These are phyloP conservation scores for Fusarium succisae DNA, from an alignment of 2,329 filamentous ascomycete species.

Conservation along the genomic window DNA sequence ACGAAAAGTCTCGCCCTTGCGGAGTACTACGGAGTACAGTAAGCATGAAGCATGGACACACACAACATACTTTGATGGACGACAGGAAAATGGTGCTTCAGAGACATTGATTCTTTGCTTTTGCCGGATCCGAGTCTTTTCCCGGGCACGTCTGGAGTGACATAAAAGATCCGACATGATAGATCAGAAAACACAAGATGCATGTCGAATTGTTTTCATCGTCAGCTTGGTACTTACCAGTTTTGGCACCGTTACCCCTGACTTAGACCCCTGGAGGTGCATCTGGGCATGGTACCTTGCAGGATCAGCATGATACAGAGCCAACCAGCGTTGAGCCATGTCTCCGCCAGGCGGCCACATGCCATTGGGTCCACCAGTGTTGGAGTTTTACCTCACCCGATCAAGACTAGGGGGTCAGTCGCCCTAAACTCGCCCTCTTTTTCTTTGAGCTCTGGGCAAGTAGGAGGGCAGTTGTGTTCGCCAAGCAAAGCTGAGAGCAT, in stretches of 20 bases:
- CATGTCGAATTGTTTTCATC: slow-evolving; percentile 14
- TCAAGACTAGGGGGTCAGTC: slow-evolving; percentile 35
- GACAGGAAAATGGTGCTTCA: neutral
- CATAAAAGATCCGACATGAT: slow-evolving; percentile 22
- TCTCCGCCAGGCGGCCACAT: slow-evolving; percentile 35
- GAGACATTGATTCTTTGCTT: neutral
- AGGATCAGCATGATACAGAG: slow-evolving; percentile 35
- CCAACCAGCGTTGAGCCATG: slow-evolving; percentile 30
- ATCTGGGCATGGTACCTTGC: slow-evolving; percentile 36
- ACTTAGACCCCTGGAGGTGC: slow-evolving; percentile 26
- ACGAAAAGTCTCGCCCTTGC: slow-evolving; percentile 17
- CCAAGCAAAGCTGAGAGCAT: neutral
- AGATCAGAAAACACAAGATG: neutral
- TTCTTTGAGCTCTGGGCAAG: neutral
- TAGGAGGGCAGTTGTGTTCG: neutral
- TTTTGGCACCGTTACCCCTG: slow-evolving; percentile 36
- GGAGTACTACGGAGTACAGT: neutral
- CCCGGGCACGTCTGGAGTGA: neutral
- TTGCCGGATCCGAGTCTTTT: slow-evolving; percentile 26
- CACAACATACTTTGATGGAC: neutral
- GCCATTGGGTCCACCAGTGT: slow-evolving; percentile 32
- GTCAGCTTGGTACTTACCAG: slow-evolving; percentile 10
- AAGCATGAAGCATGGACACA: neutral
- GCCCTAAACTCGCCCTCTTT: slow-evolving; percentile 18
- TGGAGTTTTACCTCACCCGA: slow-evolving; percentile 40